These are phyloP conservation scores for Scutellaria barbata DNA, from an alignment of 257 asterid genomes.

Conservation along the genomic window DNA sequence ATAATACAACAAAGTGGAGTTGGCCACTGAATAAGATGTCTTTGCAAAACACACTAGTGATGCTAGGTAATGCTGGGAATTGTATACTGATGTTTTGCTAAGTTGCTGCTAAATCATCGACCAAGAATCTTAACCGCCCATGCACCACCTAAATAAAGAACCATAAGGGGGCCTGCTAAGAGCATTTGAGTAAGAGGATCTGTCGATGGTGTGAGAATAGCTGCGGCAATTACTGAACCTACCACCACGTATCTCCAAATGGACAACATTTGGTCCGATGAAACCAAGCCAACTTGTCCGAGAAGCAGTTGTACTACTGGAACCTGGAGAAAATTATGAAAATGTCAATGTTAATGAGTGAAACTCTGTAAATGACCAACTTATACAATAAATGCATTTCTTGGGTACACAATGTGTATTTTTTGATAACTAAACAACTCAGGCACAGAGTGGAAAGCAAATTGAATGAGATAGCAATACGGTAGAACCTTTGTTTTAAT, in stretches of 20 bases:
- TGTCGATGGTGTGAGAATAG: constrained; percentile 95
- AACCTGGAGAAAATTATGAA: constrained; percentile 55
- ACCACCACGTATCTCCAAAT: constrained; percentile 99
- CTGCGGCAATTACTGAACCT: constrained; percentile 98
- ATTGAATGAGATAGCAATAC: too few species aligned
- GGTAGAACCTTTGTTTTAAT: too few species aligned
- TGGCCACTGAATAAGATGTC: neutral
- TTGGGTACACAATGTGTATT: neutral
- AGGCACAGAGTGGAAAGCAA: neutral
- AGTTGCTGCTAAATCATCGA: constrained; percentile 40
- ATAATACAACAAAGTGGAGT: constrained; percentile 2
- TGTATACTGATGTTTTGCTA: neutral
- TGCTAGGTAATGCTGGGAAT: constrained; percentile 11
- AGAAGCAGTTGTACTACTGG: constrained; percentile 96
- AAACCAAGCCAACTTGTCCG: constrained; percentile 92
- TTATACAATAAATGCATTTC: neutral
- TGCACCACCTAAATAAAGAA: constrained; percentile 95
- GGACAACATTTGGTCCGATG: constrained; percentile 92
- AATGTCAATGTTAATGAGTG: neutral
- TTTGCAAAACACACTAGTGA: constrained; percentile 8
- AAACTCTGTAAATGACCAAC: neutral
- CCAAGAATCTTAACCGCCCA: constrained; percentile 78
- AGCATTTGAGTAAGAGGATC: constrained; percentile 97
- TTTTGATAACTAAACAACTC: neutral
- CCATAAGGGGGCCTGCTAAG: constrained; percentile 92